Evolutionary conservation across 1,284 basidiomycete genomes (phyloP).

Genomic region (Sanguinoderma infundibulare): DNA sequence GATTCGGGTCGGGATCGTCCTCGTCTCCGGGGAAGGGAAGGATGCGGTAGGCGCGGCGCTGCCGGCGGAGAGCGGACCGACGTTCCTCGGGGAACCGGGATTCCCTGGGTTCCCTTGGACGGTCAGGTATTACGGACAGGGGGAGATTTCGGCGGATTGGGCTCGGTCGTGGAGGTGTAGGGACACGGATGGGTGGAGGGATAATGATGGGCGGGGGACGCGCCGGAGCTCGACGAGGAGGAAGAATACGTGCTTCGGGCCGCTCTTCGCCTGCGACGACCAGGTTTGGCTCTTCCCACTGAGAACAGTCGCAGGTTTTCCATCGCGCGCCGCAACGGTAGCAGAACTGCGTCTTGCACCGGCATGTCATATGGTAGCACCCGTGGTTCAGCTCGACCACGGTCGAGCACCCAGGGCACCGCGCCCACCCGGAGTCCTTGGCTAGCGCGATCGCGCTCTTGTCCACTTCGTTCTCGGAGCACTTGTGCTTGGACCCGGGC

Average conservation of each 20-base stretch:
- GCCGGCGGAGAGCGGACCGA: background rate
- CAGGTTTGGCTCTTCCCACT: conserved; percentile 51
- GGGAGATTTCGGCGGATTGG: background rate
- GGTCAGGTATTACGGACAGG: background rate
- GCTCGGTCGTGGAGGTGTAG: background rate
- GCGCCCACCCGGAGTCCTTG: conserved; percentile 42
- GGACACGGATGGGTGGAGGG: too few species aligned
- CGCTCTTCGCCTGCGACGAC: conserved; percentile 21
- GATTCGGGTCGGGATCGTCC: background rate
- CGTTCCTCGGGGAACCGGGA: background rate
- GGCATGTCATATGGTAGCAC: conserved; percentile 44
- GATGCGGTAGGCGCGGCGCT: background rate
- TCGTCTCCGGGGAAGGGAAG: background rate
- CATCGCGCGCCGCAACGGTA: conserved; percentile 53
- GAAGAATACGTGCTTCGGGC: background rate
- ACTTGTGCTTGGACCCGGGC: conserved; percentile 16
- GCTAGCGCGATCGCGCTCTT: conserved; percentile 38
- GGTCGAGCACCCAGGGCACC: conserved; percentile 46
- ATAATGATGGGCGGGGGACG: background rate
- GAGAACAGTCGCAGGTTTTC: conserved; percentile 55
- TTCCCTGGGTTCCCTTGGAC: background rate
- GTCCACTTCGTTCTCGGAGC: conserved; percentile 20
- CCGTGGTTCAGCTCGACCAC: conserved; percentile 40
- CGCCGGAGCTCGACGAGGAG: background rate
- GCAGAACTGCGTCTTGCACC: conserved; percentile 40